Conservation (phyloP, 768 basidiomycete species). For the Termitomyces sp. region DNA sequence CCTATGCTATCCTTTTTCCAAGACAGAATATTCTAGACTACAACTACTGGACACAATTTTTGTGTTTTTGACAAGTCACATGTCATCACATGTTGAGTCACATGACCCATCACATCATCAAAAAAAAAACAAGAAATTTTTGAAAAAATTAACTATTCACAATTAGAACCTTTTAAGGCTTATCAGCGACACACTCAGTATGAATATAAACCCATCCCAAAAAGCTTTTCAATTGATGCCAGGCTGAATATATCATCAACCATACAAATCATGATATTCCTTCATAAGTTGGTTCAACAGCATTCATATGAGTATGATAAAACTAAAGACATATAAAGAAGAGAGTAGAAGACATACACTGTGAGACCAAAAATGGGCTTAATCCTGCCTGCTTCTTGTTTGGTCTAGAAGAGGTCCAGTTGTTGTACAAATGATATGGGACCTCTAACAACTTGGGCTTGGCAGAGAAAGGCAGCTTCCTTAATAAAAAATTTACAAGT, state of each 20-base stretch:
- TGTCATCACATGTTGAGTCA: too few species aligned
- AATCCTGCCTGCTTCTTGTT: constrained; percentile 69
- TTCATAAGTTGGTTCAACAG: constrained; percentile 9
- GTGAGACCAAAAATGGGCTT: constrained; percentile 91
- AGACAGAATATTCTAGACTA: too few species aligned
- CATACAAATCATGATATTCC: constrained; percentile 43
- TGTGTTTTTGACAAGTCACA: too few species aligned
- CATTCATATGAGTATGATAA: not conserved
- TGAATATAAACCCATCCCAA: too few species aligned
- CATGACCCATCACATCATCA: too few species aligned
- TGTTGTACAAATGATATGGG: constrained; percentile 62
- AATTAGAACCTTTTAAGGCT: too few species aligned
- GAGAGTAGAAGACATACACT: constrained; percentile 50
- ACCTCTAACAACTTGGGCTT: constrained; percentile 52
- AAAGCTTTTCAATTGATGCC: too few species aligned
- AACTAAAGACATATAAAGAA: not conserved
- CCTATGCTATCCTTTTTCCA: too few species aligned
- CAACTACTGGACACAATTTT: too few species aligned
- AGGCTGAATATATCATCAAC: constrained; percentile 37
- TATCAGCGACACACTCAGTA: too few species aligned
- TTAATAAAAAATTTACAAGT: constrained; percentile 68
- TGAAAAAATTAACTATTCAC: too few species aligned
- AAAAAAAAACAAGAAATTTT: too few species aligned
- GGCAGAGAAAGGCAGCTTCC: constrained; percentile 51
- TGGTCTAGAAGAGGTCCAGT: constrained; percentile 44